Percentiles rank a stretch among this genome's conserved stretches.
phyloP scores from a whole-genome alignment of 202 grass and related monocot species.

The Setaria viridis region DNA sequence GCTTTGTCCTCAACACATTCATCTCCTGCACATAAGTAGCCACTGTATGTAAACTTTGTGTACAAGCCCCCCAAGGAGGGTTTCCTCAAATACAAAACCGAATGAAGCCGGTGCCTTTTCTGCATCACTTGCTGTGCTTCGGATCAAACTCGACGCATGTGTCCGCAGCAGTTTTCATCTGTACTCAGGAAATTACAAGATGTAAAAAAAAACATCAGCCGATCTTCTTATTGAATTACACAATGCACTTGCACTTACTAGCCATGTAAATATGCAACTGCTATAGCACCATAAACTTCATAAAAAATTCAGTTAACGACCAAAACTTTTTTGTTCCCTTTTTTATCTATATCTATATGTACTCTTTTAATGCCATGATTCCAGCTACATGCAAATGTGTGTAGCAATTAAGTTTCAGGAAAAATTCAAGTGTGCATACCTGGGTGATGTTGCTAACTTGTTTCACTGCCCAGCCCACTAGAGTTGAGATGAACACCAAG shows the following conservation, averaged over 20 bases:
- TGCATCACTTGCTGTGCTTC: slow-evolving; percentile 72
- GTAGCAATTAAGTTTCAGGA: neutral
- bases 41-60: slow-evolving; percentile 33
- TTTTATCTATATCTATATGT: neutral
- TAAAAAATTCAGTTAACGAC: no score
- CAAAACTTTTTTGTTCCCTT: neutral
- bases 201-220: no score
- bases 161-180: slow-evolving; percentile 93
- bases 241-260: slow-evolving; percentile 9
- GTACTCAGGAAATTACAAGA: slow-evolving; percentile 25
- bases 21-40: slow-evolving; percentile 12
- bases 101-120: neutral
- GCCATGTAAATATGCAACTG: slow-evolving; percentile 14
- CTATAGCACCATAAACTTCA: neutral
- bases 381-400: neutral
- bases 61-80: slow-evolving; percentile 21
- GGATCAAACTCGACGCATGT: slow-evolving; percentile 72
- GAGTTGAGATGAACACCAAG: slow-evolving; percentile 67
- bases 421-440: slow-evolving; percentile 38
- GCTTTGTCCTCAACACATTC: neutral
- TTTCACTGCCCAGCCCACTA: slow-evolving; percentile 88
- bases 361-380: neutral
- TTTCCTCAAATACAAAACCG: slow-evolving; percentile 24
- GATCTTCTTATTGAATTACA: neutral
- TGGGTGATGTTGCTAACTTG: slow-evolving; percentile 95